phyloP scores from a whole-genome alignment of 345 rosid species.

The Syzygium jambos region DNA sequence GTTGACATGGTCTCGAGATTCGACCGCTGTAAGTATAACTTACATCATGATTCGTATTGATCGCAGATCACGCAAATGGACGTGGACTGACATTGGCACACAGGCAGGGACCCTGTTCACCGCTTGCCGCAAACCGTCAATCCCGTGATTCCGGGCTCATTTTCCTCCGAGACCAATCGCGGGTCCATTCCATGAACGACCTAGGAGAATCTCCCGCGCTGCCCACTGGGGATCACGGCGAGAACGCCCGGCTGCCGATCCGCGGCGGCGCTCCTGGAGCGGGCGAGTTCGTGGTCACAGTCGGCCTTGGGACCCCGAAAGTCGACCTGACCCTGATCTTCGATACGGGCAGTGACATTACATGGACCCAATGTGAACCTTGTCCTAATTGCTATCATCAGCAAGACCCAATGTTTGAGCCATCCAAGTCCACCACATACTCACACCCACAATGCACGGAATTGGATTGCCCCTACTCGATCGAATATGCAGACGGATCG shows the following conservation, averaged over 20 bases:
- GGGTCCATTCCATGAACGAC: background rate
- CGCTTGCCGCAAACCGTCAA: background rate
- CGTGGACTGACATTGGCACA: background rate
- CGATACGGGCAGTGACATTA: conserved; percentile 17
- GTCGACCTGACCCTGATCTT: conserved; percentile 3
- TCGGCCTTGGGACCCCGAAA: conserved; percentile 12
- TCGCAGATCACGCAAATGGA: background rate
- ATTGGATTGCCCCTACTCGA: background rate
- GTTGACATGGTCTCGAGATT: background rate
- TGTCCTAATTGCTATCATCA: background rate
- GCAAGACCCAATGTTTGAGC: conserved; percentile 3
- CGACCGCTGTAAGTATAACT: background rate
- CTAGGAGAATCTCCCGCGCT: background rate
- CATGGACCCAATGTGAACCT: conserved; percentile 15
- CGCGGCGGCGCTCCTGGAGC: background rate
- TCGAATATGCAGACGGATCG: conserved; percentile 2
- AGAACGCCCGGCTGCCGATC: background rate
- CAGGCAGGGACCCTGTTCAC: conserved; percentile 1
- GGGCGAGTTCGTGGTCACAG: background rate
- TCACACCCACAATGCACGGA: background rate
- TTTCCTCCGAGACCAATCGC: background rate
- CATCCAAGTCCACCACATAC: conserved; percentile 15
- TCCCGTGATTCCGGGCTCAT: background rate
- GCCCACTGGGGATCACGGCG: background rate
- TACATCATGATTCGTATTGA: background rate